These are phyloP conservation scores for Tephrocybe rancida DNA, from an alignment of 768 basidiomycete genomes.

Conservation along the genomic window DNA sequence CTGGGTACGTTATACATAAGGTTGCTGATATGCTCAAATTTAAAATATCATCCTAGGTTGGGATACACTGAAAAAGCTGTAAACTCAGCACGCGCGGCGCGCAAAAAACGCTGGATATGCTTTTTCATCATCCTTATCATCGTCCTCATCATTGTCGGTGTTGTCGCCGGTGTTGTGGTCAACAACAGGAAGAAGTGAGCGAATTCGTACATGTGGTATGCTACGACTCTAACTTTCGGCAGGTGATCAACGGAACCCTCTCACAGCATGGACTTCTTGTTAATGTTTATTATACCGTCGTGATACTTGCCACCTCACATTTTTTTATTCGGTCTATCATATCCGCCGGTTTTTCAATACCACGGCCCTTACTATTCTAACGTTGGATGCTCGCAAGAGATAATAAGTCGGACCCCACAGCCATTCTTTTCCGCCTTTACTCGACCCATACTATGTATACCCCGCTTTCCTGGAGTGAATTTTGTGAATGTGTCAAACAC, in stretches of 20 bases:
- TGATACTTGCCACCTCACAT: slow-evolving; percentile 7
- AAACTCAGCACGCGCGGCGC: slow-evolving; percentile 80
- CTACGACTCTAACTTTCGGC: neutral
- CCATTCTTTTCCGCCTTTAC: neutral
- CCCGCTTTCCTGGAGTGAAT: slow-evolving; percentile 1
- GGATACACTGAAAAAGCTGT: slow-evolving; percentile 88
- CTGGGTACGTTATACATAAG: slow-evolving; percentile 58
- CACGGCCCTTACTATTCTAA: slow-evolving; percentile 1
- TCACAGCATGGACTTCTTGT: slow-evolving; percentile 7
- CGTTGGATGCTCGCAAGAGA: neutral
- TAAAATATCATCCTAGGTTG: slow-evolving; percentile 47
- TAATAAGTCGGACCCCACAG: slow-evolving; percentile 6
- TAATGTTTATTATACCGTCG: slow-evolving; percentile 5
- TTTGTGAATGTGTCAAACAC: neutral
- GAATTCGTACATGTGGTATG: neutral
- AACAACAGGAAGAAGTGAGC: slow-evolving; percentile 27
- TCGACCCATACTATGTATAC: no score
- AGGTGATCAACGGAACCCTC: slow-evolving; percentile 11
- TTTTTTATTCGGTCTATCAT: slow-evolving; percentile 11
- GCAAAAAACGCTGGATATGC: slow-evolving; percentile 98
- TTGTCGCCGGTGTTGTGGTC: slow-evolving; percentile 62
- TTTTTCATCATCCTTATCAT: slow-evolving; percentile 72
- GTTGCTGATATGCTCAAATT: neutral
- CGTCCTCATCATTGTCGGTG: slow-evolving; percentile 68
- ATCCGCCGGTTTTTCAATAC: neutral